phyloP scores from a whole-genome alignment of 2,329 filamentous ascomycete genomes.

The Ampelomyces quisqualis region DNA sequence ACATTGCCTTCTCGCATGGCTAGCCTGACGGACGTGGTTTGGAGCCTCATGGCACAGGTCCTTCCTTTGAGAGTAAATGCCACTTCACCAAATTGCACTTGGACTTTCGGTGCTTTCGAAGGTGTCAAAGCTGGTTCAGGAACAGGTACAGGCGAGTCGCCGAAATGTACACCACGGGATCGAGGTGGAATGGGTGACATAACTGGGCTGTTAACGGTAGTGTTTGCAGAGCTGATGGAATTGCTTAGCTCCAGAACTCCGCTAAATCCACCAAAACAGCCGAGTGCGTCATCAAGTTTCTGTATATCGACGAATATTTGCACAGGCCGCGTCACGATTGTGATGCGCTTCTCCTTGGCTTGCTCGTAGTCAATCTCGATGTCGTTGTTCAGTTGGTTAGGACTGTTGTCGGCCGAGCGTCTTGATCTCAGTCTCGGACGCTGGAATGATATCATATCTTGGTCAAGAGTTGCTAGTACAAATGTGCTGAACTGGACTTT shows the following conservation, averaged over 20 bases:
- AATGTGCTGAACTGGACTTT: slow-evolving; percentile 47
- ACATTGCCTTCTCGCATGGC: slow-evolving; percentile 73
- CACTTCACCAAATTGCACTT: slow-evolving; percentile 74
- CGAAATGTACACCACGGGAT: slow-evolving; percentile 59
- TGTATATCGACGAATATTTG: slow-evolving; percentile 75
- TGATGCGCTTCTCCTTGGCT: slow-evolving; percentile 46
- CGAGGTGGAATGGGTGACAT: slow-evolving; percentile 32
- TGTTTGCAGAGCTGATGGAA: slow-evolving; percentile 75
- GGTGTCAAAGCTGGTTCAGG: slow-evolving; percentile 14
- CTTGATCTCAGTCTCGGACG: slow-evolving; percentile 26
- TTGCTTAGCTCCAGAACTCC: slow-evolving; percentile 85
- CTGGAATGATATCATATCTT: slow-evolving; percentile 56
- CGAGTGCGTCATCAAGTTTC: slow-evolving; percentile 80
- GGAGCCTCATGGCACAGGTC: slow-evolving; percentile 70
- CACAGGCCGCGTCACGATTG: slow-evolving; percentile 74
- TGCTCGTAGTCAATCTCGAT: slow-evolving; percentile 38
- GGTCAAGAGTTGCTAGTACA: slow-evolving; percentile 50
- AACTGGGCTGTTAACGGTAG: slow-evolving; percentile 49
- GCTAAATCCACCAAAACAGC: slow-evolving; percentile 87
- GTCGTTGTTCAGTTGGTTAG: slow-evolving; percentile 32
- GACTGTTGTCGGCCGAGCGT: slow-evolving; percentile 21
- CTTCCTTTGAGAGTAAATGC: slow-evolving; percentile 75
- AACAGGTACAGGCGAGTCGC: slow-evolving; percentile 45
- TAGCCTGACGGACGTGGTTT: slow-evolving; percentile 79
- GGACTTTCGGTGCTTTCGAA: slow-evolving; percentile 60